Evolutionary conservation across 148 eudicot species (phyloP).

Genomic region (Talinum fruticosum): DNA sequence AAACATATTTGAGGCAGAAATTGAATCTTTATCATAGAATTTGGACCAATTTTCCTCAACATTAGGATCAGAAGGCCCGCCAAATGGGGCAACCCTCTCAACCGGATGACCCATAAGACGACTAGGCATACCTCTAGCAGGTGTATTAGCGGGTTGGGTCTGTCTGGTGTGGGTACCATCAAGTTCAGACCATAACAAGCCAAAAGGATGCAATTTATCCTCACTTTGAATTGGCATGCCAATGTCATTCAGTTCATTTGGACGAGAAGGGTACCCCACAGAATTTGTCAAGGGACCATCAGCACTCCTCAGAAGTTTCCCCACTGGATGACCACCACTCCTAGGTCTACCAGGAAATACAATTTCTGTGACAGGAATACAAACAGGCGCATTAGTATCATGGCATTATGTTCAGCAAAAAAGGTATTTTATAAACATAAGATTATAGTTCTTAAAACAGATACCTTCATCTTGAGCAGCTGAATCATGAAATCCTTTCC

Average conservation of each 20-base stretch:
- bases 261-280: slow-evolving; percentile 34
- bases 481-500: slow-evolving; percentile 48
- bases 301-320: slow-evolving; percentile 37
- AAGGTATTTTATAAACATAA: not conserved
- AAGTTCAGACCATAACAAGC: slow-evolving; percentile 91
- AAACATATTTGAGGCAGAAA: slow-evolving; percentile 48
- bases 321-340: slow-evolving; percentile 46
- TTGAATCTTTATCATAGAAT: slow-evolving; percentile 40
- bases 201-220: slow-evolving; percentile 84
- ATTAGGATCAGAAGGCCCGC: slow-evolving; percentile 42
- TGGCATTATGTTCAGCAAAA: not conserved
- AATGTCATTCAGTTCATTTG: slow-evolving; percentile 37
- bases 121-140: slow-evolving; percentile 45
- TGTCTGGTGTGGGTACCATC: slow-evolving; percentile 52
- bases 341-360: slow-evolving; percentile 83
- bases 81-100: slow-evolving; percentile 42
- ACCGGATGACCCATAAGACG: slow-evolving; percentile 37
- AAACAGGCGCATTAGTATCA: slow-evolving; percentile 8
- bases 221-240: slow-evolving; percentile 36
- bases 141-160: slow-evolving; percentile 36
- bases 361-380: slow-evolving; percentile 48
- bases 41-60: slow-evolving; percentile 56
- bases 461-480: slow-evolving; percentile 79
- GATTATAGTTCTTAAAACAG: not conserved
- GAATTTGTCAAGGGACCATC: slow-evolving; percentile 38